These are phyloP conservation scores for Phialophora chinensis DNA, from an alignment of 2,329 filamentous ascomycete species.

Conservation along the genomic window DNA sequence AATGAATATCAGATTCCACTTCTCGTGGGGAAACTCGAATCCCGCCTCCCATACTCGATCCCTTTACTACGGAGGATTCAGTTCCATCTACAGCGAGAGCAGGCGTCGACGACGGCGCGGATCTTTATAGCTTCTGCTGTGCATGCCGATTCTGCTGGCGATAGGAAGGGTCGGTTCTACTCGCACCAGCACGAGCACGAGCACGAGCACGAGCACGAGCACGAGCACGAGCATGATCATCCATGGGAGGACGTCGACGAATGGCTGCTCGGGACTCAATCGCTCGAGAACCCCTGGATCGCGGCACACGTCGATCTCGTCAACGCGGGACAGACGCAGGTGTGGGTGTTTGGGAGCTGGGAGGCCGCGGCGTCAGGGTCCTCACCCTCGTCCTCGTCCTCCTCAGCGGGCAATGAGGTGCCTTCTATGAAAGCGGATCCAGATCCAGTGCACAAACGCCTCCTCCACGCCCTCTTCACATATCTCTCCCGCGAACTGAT, in stretches of 20 bases:
- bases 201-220: not conserved
- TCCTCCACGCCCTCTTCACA: constrained; percentile 31
- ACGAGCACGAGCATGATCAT: not conserved
- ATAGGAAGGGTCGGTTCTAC: not conserved
- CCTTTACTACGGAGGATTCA: constrained; percentile 49
- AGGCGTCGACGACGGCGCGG: constrained; percentile 42
- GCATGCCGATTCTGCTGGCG: not conserved
- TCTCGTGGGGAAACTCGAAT: constrained; percentile 38
- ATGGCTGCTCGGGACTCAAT: not conserved
- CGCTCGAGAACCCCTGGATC: constrained; percentile 43
- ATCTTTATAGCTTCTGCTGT: constrained; percentile 29
- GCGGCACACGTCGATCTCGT: constrained; percentile 50
- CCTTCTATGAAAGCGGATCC: not conserved
- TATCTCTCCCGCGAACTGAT: constrained; percentile 30
- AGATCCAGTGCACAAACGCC: constrained; percentile 9
- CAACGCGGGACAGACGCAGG: constrained; percentile 49
- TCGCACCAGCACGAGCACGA: not conserved
- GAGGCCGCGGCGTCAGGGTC: constrained; percentile 36
- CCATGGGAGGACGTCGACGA: not conserved
- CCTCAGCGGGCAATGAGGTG: not conserved
- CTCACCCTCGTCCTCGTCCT: too few relatives aligned
- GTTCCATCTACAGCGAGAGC: constrained; percentile 43
- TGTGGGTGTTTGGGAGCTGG: constrained; percentile 50
- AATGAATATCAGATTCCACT: constrained; percentile 12
- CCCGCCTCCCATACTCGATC: constrained; percentile 48